Base-by-base conservation (phyloP, 2,329 filamentous ascomycete genomes). In the Talaromyces pinophilus region DNA sequence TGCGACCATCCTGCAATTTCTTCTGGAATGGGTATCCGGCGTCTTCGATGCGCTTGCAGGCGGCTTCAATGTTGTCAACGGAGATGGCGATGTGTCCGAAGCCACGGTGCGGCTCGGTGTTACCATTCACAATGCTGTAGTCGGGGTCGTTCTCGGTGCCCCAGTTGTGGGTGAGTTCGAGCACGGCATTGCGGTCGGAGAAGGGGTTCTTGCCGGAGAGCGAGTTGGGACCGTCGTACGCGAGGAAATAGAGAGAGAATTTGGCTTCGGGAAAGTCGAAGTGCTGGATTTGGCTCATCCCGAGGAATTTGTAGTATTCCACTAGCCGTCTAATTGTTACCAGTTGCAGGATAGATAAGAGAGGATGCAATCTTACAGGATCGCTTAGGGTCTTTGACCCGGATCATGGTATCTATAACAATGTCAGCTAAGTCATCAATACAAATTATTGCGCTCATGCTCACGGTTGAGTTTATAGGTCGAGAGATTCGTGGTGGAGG, bases 1-100 rank as follows among this genome's bases (percentile, higher is more conserved):
- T 96, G 66, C 90, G 86, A 2, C 95, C 95, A 71, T 98, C 94
- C 0, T 88, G 88, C 66, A 98, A 83, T 81, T 92, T 96, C 87
- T 98, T 98, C 84, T 98, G 92, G 81, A 98, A 99, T 69, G 86
- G 86, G 81, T 97, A 97, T 0, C 93, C 93, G 6, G 91, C 93
- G 75, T 94, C 91, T 78, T 96, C 92, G 68, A 99, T 86, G 66
- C 93, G 87, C 82, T 93, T 83, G 83, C 95, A 98, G 1, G 94
- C 93, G 2, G 90, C 92, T 81, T 96, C 91, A 69, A 97, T 90
- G 77, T 92, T 88, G 80, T 93, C 90, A 60, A 93, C 90, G 61
- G 86, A 87, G 76, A 98, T 89, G 74, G 92, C 94, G 25, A 93
- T 87, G 78, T 98, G 94, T 3, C 93, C 93, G 75, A 95, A 93